Evolutionary conservation across 2,329 filamentous ascomycete species (phyloP).

Genomic region (Alternaria arborescens): DNA sequence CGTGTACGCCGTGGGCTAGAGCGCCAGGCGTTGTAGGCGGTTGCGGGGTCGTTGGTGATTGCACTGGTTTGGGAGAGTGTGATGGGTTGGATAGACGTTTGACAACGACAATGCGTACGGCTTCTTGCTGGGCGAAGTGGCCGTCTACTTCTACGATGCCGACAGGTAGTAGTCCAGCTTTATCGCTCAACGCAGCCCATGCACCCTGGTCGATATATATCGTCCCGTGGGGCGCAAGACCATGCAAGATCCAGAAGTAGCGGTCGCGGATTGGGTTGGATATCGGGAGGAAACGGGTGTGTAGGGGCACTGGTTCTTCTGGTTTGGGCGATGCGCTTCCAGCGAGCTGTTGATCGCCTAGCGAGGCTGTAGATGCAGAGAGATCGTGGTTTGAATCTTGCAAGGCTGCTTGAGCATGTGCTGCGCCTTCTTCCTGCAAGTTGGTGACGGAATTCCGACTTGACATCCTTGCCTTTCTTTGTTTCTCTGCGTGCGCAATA

Average conservation of each 20-base stretch:
- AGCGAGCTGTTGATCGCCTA: conserved; percentile 42
- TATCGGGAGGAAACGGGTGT: conserved; percentile 89
- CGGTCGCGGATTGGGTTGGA: conserved; percentile 19
- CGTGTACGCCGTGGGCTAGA: conserved; percentile 27
- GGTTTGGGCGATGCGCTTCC: conserved; percentile 29
- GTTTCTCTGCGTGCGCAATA: conserved; percentile 78
- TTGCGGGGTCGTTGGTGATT: conserved; percentile 2
- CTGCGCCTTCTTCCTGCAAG: conserved; percentile 38
- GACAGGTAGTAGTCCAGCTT: conserved; percentile 87
- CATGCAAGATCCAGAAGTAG: conserved; percentile 83
- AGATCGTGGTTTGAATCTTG: conserved; percentile 32
- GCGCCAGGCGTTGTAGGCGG: conserved; percentile 23
- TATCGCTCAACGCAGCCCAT: conserved; percentile 78
- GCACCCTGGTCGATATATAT: conserved; percentile 94
- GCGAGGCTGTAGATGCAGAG: conserved; percentile 33
- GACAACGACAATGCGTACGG: conserved; percentile 85
- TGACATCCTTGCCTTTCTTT: conserved; percentile 54
- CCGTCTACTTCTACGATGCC: conserved; percentile 92
- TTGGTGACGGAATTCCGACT: conserved; percentile 42
- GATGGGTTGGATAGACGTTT: conserved; percentile 57
- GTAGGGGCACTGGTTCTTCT: conserved; percentile 65
- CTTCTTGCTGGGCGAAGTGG: conserved; percentile 89
- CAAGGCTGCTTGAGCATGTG: conserved; percentile 32
- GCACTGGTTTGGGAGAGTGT: conserved; percentile 8
- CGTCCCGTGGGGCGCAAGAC: conserved; percentile 86